These are phyloP conservation scores for Xerocomellus intermedius DNA, from an alignment of 768 basidiomycete genomes.

Conservation along the genomic window DNA sequence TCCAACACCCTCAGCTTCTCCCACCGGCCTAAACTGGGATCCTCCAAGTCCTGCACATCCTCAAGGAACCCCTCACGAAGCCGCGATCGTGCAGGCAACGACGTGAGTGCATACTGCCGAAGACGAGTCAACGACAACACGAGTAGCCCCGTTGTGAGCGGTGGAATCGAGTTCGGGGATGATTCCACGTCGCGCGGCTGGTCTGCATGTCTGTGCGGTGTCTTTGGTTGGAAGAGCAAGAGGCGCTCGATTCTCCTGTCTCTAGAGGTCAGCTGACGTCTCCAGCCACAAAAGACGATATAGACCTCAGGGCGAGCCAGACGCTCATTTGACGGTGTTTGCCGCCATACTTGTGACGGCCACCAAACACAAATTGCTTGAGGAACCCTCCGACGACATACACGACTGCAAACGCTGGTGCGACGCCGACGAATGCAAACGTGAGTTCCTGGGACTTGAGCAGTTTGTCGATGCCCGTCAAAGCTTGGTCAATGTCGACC, in stretches of 20 bases:
- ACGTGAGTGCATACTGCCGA: slow-evolving; percentile 58
- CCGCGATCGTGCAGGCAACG: slow-evolving; percentile 56
- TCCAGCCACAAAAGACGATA: neutral
- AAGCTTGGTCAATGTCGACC: slow-evolving; percentile 91
- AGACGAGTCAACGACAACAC: slow-evolving; percentile 69
- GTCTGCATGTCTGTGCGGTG: slow-evolving; percentile 14
- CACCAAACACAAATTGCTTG: slow-evolving; percentile 47
- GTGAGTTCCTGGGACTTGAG: slow-evolving; percentile 93
- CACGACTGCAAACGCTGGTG: slow-evolving; percentile 80
- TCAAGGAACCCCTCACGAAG: slow-evolving; percentile 80
- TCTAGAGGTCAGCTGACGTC: slow-evolving; percentile 5
- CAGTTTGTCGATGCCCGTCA: slow-evolving; percentile 89
- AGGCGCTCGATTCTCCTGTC: slow-evolving; percentile 67
- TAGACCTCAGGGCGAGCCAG: slow-evolving; percentile 71
- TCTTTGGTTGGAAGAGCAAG: slow-evolving; percentile 48
- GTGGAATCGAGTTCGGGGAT: slow-evolving; percentile 30
- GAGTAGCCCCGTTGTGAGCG: slow-evolving; percentile 70
- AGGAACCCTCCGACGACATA: slow-evolving; percentile 63
- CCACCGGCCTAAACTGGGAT: slow-evolving; percentile 59
- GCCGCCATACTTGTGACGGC: slow-evolving; percentile 59
- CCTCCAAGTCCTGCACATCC: slow-evolving; percentile 81
- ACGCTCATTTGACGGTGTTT: slow-evolving; percentile 48
- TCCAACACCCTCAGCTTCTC: slow-evolving; percentile 80
- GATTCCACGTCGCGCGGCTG: neutral
- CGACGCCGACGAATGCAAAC: slow-evolving; percentile 95